Evolutionary conservation across 2,329 filamentous ascomycete species (phyloP).

Genomic region (Ophiosphaerella narmari): DNA sequence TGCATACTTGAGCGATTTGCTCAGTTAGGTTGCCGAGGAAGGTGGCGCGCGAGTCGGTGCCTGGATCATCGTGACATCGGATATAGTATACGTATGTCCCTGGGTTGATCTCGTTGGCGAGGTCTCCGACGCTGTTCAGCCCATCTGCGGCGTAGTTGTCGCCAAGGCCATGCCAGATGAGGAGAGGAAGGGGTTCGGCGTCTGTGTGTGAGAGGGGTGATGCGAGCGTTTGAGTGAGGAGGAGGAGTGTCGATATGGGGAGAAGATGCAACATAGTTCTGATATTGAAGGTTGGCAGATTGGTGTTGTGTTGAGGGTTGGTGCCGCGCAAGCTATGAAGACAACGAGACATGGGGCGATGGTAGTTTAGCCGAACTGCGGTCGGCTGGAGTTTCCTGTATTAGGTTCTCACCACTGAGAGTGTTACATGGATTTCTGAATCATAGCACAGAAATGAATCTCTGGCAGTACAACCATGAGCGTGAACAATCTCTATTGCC

Average conservation of each 20-base stretch:
- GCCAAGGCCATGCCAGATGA: conserved; percentile 91
- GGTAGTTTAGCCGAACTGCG: conserved; percentile 12
- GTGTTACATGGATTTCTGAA: too few relatives aligned
- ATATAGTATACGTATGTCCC: conserved; percentile 85
- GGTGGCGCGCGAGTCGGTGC: conserved; percentile 76
- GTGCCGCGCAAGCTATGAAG: conserved; percentile 14
- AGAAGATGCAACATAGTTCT: conserved; percentile 27
- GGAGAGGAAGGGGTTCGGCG: conserved; percentile 68
- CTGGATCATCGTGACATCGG: conserved; percentile 68
- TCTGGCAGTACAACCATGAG: not conserved
- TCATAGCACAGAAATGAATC: too few relatives aligned
- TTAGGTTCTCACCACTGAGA: too few relatives aligned
- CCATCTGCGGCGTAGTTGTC: conserved; percentile 79
- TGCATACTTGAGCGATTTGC: conserved; percentile 78
- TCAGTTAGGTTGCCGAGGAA: conserved; percentile 89
- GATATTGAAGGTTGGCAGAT: not conserved
- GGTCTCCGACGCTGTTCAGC: conserved; percentile 69
- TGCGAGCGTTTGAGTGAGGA: conserved; percentile 18
- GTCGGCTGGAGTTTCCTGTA: conserved; percentile 6
- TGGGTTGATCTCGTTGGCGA: conserved; percentile 74
- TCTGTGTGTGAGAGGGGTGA: conserved; percentile 12
- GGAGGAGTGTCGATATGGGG: conserved; percentile 27
- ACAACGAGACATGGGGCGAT: conserved; percentile 26
- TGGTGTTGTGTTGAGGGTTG: conserved; percentile 9
- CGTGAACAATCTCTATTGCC: not conserved